phyloP scores from a whole-genome alignment of 306 rosid genomes.

The Medicago truncatula region MtrunA17r5.0-ANR NC_053044.1:57116501-57117000 shows the following conservation, averaged over 20 bases:
- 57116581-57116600: neutral
- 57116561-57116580: neutral
- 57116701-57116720: too few species aligned
- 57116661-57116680: neutral
- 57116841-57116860: neutral
- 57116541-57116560: neutral
- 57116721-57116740: too few species aligned
- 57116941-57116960: neutral
- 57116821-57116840: neutral
- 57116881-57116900: neutral
- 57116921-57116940: neutral
- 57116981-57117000: neutral
- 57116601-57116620: neutral
- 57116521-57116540: neutral
- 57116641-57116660: too few species aligned
- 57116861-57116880: neutral
- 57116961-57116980: neutral
- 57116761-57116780: too few species aligned
- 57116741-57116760: neutral
- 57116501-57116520: neutral
- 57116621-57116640: too few species aligned
- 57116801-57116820: too few species aligned
- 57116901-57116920: neutral
- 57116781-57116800: too few species aligned
- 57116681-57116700: too few species aligned